Evolutionary conservation across 139 green algal genomes (phyloP), one percentile per base, ranked within the genome.

Genomic region (Dunaliella primolecta): DNA sequence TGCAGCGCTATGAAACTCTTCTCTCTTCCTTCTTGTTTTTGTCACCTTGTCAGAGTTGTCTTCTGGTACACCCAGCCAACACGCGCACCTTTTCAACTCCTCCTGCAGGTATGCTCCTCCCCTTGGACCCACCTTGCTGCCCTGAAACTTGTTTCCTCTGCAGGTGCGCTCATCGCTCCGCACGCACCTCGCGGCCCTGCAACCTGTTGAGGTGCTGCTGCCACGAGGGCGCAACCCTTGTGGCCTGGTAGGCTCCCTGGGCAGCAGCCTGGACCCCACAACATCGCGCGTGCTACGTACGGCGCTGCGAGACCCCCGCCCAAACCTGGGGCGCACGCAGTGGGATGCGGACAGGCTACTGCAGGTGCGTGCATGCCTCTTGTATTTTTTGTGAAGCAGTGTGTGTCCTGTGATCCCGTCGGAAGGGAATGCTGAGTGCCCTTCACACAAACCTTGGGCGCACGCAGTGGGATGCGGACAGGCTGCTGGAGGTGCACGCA

Each of bases 201-300:
- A 92, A 56, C 96, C 96, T 0, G 92, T 93, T 31, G 96, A 99
- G 90, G 75, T 99, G 82, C 89, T 98, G 38, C 81, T 96, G 71
- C 91, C 93, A 0, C 33, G 24, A 64, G 46, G 46, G 46, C 46
- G 11, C 33, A 27, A n/a, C 35, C 82, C 36, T 11, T 84, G 72
- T 25, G 55, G 24, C 23, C 35, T 33, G 30, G 79, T n/a, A 30
- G 15, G 21, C 83, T 64, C 46, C 15, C 15, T 64, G 46, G 37
- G 81, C 1, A 85, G 46, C 31, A 79, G 78, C 36, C 83, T 94
- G 29, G 83, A 57, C 20, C 27, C 36, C 64, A 84, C 86, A 70
- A 90, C 91, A 15, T 35, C 84, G 77, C 84, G 88, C 25, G 87
- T 92, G 64, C 81, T 94, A 37, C 75, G 77, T 1, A 86, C 72